These are phyloP conservation scores for Ganoderma resinaceum DNA, from an alignment of 1,284 basidiomycete species.

Conservation along the genomic window DNA sequence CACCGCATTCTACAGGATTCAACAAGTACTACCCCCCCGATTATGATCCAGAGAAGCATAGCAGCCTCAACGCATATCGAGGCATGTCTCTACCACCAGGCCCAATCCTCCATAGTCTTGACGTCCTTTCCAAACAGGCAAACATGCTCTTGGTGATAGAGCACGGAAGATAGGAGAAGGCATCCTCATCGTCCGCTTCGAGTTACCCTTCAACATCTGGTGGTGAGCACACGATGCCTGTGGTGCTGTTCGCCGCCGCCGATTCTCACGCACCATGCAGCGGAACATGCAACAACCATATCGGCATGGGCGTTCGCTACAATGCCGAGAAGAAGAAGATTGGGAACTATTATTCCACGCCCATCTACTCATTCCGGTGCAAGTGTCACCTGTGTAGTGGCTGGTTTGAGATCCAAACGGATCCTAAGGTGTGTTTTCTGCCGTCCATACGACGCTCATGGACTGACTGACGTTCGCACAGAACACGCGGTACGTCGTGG, in stretches of 20 bases:
- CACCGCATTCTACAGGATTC: constrained; percentile 56
- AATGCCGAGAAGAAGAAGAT: constrained; percentile 99
- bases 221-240: constrained; percentile 66
- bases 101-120: constrained; percentile 10
- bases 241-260: constrained; percentile 3
- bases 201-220: constrained; percentile 98
- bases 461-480: constrained; percentile 40
- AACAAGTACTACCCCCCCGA: constrained; percentile 97
- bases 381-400: constrained; percentile 95
- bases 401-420: constrained; percentile 97
- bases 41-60: constrained; percentile 83
- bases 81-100: constrained; percentile 47
- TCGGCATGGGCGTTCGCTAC: constrained; percentile 97
- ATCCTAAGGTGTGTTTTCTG: constrained; percentile 82
- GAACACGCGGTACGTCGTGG: constrained; percentile 96
- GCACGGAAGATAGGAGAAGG: constrained; percentile 94
- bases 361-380: constrained; percentile 94
- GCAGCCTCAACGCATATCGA: constrained; percentile 84
- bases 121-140: constrained; percentile 60
- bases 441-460: neutral
- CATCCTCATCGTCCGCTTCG: constrained; percentile 92
- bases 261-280: constrained; percentile 44
- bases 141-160: constrained; percentile 92
- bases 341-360: constrained; percentile 94
- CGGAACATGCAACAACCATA: constrained; percentile 91